Evolutionary conservation across 2,329 filamentous ascomycete genomes (phyloP).

Genomic region (Coleophoma crateriformis): DNA sequence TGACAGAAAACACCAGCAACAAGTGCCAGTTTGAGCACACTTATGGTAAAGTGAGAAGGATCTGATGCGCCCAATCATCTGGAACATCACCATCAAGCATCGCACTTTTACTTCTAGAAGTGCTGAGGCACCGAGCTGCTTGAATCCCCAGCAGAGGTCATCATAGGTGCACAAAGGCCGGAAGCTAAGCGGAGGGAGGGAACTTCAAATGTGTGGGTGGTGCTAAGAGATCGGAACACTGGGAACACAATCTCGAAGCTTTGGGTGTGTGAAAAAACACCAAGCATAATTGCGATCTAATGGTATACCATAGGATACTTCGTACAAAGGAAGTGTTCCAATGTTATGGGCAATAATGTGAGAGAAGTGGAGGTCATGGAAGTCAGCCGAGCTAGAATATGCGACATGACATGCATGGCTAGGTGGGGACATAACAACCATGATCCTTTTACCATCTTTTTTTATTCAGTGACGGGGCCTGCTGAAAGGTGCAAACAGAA

Average conservation of each 20-base stretch:
- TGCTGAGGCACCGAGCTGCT: slow-evolving; percentile 42
- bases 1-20: slow-evolving; percentile 28
- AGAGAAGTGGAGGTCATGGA: no score
- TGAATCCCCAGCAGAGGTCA: slow-evolving; percentile 47
- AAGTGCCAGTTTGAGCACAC: slow-evolving; percentile 40
- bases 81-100: slow-evolving; percentile 30
- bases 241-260: no score
- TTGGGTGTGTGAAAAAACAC: neutral
- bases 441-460: no score
- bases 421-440: no score
- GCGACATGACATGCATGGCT: no score
- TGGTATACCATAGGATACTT: slow-evolving; percentile 40
- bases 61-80: slow-evolving; percentile 41
- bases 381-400: no score
- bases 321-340: slow-evolving; percentile 36
- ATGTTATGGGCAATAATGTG: slow-evolving; percentile 41
- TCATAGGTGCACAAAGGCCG: slow-evolving; percentile 36
- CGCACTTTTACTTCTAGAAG: slow-evolving; percentile 28
- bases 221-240: slow-evolving; percentile 33
- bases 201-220: slow-evolving; percentile 28
- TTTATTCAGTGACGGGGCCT: no score
- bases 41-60: slow-evolving; percentile 43
- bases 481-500: no score
- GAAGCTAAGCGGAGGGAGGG: slow-evolving; percentile 24
- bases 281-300: neutral